Percentiles rank a stretch among this genome's conserved stretches.
Evolutionary conservation across 2,329 filamentous ascomycete genomes (phyloP).

Genomic region (Colletotrichum endophyticum): DNA sequence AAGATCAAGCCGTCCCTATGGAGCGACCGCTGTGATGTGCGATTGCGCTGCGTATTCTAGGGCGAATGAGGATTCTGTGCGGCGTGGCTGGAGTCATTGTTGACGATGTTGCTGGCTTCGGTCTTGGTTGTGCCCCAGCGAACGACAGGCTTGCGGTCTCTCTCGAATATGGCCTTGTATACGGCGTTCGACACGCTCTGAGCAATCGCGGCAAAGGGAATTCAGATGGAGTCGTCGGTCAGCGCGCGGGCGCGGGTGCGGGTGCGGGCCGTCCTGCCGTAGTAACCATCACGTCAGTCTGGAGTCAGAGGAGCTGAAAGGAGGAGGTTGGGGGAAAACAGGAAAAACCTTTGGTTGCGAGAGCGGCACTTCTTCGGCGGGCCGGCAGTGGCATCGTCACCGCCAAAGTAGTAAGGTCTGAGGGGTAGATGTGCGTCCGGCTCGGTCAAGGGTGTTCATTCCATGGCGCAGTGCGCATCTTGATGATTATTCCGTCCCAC

Average conservation of each 20-base stretch:
- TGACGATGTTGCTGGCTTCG: background rate
- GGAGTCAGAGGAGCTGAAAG: background rate
- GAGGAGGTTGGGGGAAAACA: background rate
- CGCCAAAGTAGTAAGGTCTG: background rate
- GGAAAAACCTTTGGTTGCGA: background rate
- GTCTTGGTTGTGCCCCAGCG: background rate
- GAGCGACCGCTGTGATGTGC: background rate
- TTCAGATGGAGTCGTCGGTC: background rate
- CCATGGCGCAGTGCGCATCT: background rate
- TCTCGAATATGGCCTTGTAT: background rate
- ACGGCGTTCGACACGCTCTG: background rate
- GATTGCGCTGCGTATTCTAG: background rate
- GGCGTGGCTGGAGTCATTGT: background rate
- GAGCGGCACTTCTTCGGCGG: background rate
- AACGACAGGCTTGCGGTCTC: background rate
- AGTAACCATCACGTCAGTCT: background rate
- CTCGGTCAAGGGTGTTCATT: background rate
- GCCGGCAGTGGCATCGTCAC: background rate
- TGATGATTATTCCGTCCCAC: background rate
- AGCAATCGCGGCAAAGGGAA: background rate
- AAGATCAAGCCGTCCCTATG: background rate
- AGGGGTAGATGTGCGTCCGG: background rate
- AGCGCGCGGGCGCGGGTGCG: background rate
- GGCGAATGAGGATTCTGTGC: background rate
- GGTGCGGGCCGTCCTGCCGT: background rate